Conservation (phyloP, 129 eudicot genomes). For the Silybum marianum region DNA sequence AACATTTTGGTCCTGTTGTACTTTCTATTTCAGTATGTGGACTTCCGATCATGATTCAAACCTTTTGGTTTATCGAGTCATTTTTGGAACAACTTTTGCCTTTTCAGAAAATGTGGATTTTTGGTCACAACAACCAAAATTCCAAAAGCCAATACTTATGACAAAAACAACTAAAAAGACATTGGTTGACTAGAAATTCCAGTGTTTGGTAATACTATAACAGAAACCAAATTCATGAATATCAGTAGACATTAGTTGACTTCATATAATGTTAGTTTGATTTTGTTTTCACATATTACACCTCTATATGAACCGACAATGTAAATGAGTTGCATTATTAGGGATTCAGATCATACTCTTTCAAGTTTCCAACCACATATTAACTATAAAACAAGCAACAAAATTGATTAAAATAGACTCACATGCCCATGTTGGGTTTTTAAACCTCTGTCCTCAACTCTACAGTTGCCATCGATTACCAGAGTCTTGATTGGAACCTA, state of each 20-base stretch:
- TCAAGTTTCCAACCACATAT: slow-evolving; percentile 13
- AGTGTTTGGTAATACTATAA: neutral
- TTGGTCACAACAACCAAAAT: neutral
- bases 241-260: slow-evolving; percentile 20
- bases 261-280: neutral
- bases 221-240: neutral
- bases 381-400: slow-evolving; percentile 18
- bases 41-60: neutral
- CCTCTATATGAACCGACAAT: neutral
- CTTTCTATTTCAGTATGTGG: neutral
- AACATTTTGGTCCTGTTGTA: neutral
- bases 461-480: slow-evolving; percentile 93
- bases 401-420: slow-evolving; percentile 33
- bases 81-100: neutral
- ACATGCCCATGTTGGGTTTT: slow-evolving; percentile 99
- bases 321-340: neutral
- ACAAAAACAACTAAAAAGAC: slow-evolving; percentile 12
- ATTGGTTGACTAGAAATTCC: neutral
- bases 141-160: slow-evolving; percentile 8
- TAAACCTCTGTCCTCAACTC: slow-evolving; percentile 99
- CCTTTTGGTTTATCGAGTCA: neutral
- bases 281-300: neutral
- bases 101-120: slow-evolving; percentile 2
- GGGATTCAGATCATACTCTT: slow-evolving; percentile 14
- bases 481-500: slow-evolving; percentile 97